Percentiles rank a stretch among this genome's conserved stretches.
Evolutionary conservation across 2,329 filamentous ascomycete species (phyloP).

Genomic region (Cladorrhinum sp.): DNA sequence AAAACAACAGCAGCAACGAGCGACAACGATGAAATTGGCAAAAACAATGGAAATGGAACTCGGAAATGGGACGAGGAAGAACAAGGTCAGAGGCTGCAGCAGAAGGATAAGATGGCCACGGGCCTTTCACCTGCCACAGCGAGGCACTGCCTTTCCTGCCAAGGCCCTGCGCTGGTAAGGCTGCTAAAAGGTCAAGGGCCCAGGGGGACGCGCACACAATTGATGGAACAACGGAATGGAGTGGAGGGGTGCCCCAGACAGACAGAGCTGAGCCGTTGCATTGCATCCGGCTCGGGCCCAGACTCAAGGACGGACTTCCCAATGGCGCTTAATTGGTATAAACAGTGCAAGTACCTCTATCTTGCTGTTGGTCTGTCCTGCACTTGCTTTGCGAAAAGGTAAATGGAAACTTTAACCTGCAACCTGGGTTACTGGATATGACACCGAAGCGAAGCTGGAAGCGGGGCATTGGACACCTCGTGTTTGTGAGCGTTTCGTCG

Average conservation of each 20-base stretch:
- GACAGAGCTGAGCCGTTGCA: neutral
- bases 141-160: conserved; percentile 17
- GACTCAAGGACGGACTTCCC: neutral
- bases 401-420: too few species aligned
- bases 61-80: neutral
- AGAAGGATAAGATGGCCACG: neutral
- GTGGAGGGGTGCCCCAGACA: neutral
- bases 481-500: neutral
- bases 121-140: conserved; percentile 10
- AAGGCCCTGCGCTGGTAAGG: conserved; percentile 15
- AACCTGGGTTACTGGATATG: neutral
- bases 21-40: neutral
- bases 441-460: neutral
- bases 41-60: neutral
- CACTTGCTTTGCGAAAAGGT: too few species aligned
- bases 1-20: too few species aligned
- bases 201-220: neutral
- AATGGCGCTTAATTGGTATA: neutral
- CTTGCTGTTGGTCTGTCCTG: too few species aligned
- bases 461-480: neutral
- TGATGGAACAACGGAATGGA: neutral
- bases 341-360: too few species aligned
- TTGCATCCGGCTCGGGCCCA: neutral
- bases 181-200: conserved; percentile 8
- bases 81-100: conserved; percentile 13